A percentile compares a stretch with the other conserved stretches of the same genome.
Evolutionary conservation across 768 basidiomycete species (phyloP).

Genomic region (Tephrocybe rancida): DNA sequence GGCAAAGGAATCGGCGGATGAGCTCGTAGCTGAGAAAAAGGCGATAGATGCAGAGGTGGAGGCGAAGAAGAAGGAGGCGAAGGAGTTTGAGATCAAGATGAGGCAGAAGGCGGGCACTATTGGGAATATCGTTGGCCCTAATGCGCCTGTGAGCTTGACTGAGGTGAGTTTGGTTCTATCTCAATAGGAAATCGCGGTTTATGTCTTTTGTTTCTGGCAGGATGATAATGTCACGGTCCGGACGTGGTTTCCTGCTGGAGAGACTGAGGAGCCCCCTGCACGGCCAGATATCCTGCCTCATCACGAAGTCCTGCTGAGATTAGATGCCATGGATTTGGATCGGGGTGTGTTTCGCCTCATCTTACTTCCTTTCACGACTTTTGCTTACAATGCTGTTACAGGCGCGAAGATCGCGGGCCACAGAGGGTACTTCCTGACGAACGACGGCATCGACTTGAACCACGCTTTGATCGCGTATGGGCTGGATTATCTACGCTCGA

Average conservation of each 20-base stretch:
- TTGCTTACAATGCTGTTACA: slow-evolving; percentile 26
- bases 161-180: slow-evolving; percentile 58
- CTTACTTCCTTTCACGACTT: background rate
- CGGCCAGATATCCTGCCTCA: slow-evolving; percentile 88
- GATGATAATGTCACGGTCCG: slow-evolving; percentile 86
- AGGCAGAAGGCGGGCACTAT: slow-evolving; percentile 77
- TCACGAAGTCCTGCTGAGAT: slow-evolving; percentile 90
- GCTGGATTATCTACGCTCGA: slow-evolving; percentile 85
- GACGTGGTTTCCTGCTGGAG: slow-evolving; percentile 86
- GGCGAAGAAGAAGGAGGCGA: slow-evolving; percentile 73
- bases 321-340: slow-evolving; percentile 97
- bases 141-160: slow-evolving; percentile 81
- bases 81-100: slow-evolving; percentile 79
- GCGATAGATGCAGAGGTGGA: slow-evolving; percentile 82
- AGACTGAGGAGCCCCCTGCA: slow-evolving; percentile 69
- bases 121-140: slow-evolving; percentile 91
- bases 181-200: background rate
- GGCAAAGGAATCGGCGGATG: slow-evolving; percentile 92
- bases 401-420: slow-evolving; percentile 94
- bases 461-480: slow-evolving; percentile 95
- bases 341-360: slow-evolving; percentile 57
- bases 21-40: slow-evolving; percentile 83
- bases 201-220: slow-evolving; percentile 37
- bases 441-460: slow-evolving; percentile 96
- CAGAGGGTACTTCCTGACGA: slow-evolving; percentile 94